Base-by-base conservation (phyloP, 345 rosid genomes). In the Citrus maxima region DNA sequence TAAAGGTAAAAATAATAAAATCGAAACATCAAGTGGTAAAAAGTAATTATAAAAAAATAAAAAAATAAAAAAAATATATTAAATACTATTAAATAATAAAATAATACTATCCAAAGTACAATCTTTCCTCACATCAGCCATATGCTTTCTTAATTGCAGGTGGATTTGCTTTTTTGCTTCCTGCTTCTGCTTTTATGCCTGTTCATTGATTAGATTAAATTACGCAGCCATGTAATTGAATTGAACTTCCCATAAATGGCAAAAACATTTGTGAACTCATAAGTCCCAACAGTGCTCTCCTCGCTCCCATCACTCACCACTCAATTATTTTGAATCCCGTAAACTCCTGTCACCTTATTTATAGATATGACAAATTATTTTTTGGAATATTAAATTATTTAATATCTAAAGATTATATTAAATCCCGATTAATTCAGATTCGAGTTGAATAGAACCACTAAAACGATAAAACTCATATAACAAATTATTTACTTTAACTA, bases 361-460 rank as follows among this genome's bases (percentile, higher is more conserved):
- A 0, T 13, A 77, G 0, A 54, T 13, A 1, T 21, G 54, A 49
- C 35, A 27, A 40, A 61, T n/a, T 63, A 63, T 6, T 14, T 63
- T 35, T 35, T 35, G 0, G 0, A 0, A 35, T 35, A 35, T 35
- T 35, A 35, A 35, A 35, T 6, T 35, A 35, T 5, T 5, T 35
- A 0, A 5, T 35, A 5, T 35, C 0, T 35, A 35, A 35, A 35
- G 0, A 35, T 35, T 5, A 5, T 0, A 5, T 35, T 35, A 0
- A 35, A 0, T 35, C 0, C 0, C 7, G 0, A 35, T 0, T 35
- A 35, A 35, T 35, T 35, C 0, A 35, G 0, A 6, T 35, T 6
- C 1, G 1, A 35, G 0, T 35, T 1, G 37, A 0, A 35, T 35
- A 35, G 37, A 1, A 35, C 0, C 0, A 35, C 0, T 35, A 35